Conservation (phyloP, 805 yeast genomes). For the Wickerhamomyces chambardii region DNA sequence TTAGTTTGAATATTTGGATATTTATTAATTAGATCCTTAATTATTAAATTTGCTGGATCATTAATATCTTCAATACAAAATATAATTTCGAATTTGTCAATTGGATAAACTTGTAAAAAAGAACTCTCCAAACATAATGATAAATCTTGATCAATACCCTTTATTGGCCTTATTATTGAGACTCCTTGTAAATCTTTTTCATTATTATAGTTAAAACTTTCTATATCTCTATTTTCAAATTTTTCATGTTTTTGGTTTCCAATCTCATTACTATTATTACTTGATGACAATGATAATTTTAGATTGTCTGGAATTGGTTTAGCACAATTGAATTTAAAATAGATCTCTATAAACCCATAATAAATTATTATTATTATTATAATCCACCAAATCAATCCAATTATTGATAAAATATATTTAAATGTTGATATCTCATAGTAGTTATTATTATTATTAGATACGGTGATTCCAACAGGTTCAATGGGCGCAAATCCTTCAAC, state of each 20-base stretch:
- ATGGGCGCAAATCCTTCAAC: too few species aligned
- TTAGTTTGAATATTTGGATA: constrained; percentile 52
- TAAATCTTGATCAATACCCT: constrained; percentile 77
- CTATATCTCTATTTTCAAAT: background rate
- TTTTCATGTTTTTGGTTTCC: too few species aligned
- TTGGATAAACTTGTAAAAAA: constrained; percentile 60
- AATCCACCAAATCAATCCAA: constrained; percentile 17
- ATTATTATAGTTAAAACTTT: too few species aligned
- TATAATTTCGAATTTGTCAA: constrained; percentile 50
- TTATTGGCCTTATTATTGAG: constrained; percentile 72
- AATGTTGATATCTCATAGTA: background rate
- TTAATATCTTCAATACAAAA: constrained; percentile 60
- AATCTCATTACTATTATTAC: background rate
- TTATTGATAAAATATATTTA: constrained; percentile 3
- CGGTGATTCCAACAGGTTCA: too few species aligned
- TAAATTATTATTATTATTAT: constrained; percentile 9
- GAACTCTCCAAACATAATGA: constrained; percentile 58
- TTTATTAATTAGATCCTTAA: constrained; percentile 34
- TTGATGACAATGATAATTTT: background rate
- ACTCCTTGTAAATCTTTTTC: constrained; percentile 44
- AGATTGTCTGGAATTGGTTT: constrained; percentile 7
- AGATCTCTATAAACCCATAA: constrained; percentile 16
- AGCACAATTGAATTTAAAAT: constrained; percentile 9
- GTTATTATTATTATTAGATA: background rate
- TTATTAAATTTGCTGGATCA: constrained; percentile 62